A percentile compares a stretch with the other conserved stretches of the same genome.
Conservation (phyloP, 2,329 filamentous ascomycete species). For the Fragosphaeria purpurea region DNA sequence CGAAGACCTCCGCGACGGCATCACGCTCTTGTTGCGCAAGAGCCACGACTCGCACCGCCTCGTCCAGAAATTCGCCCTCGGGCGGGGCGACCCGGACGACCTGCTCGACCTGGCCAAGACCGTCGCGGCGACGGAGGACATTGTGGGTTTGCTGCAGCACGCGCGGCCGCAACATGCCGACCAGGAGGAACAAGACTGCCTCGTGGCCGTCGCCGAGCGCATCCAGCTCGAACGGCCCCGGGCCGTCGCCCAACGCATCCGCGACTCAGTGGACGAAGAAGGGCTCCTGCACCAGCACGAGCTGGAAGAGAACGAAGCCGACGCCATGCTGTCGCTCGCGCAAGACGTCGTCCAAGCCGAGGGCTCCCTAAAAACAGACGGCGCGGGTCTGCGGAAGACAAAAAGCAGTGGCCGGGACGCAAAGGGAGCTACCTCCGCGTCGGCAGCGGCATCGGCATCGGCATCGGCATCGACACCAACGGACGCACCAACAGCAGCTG, state of each 20-base stretch:
- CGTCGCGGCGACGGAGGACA: slow-evolving; percentile 61
- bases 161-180: slow-evolving; percentile 9
- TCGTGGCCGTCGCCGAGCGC: slow-evolving; percentile 39
- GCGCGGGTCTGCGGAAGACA: slow-evolving; percentile 42
- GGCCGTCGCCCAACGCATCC: slow-evolving; percentile 61
- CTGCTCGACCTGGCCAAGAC: slow-evolving; percentile 75
- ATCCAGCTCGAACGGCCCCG: slow-evolving; percentile 58
- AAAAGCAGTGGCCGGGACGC: slow-evolving; percentile 10
- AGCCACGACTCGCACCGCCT: slow-evolving; percentile 82
- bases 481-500: background rate
- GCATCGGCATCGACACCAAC: no score
- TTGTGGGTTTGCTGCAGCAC: slow-evolving; percentile 38
- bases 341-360: slow-evolving; percentile 60
- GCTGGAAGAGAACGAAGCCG: slow-evolving; percentile 61
- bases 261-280: slow-evolving; percentile 81
- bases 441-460: no score
- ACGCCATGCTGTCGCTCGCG: slow-evolving; percentile 61
- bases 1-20: slow-evolving; percentile 56
- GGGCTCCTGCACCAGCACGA: slow-evolving; percentile 73
- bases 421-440: background rate
- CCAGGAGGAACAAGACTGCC: slow-evolving; percentile 20
- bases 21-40: slow-evolving; percentile 57
- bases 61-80: slow-evolving; percentile 88
- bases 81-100: slow-evolving; percentile 86
- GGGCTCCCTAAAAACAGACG: slow-evolving; percentile 47